Evolutionary conservation across 345 rosid genomes (phyloP).

Genomic region (Gossypium herbaceum): DNA sequence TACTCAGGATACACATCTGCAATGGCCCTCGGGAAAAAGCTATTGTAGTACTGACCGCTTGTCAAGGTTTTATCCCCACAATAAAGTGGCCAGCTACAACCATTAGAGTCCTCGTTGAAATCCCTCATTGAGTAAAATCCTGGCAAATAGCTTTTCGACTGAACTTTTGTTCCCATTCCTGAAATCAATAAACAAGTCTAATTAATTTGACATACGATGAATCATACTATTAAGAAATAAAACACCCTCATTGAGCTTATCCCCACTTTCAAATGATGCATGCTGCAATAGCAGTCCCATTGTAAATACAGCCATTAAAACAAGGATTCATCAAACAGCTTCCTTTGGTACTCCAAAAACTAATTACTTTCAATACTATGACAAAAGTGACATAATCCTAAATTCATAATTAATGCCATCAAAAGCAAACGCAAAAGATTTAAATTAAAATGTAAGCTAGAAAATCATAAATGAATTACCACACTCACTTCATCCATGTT

Average conservation of each 20-base stretch:
- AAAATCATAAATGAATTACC: conserved; percentile 7
- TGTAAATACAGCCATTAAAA: too few relatives aligned
- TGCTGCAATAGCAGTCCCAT: too few relatives aligned
- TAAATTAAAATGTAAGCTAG: conserved; percentile 10
- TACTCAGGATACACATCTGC: conserved; percentile 43
- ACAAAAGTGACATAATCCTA: not conserved
- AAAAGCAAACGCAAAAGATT: conserved; percentile 14
- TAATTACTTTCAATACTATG: too few relatives aligned
- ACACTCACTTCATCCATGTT: not conserved
- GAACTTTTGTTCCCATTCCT: conserved; percentile 82
- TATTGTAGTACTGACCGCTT: conserved; percentile 48
- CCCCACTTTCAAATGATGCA: too few relatives aligned
- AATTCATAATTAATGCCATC: conserved; percentile 11
- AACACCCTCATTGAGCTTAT: too few relatives aligned
- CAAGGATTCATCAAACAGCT: too few relatives aligned
- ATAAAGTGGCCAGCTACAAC: conserved; percentile 55
- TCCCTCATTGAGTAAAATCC: conserved; percentile 65
- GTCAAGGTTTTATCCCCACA: conserved; percentile 43
- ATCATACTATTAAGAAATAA: not conserved
- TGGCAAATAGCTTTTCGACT: conserved; percentile 62
- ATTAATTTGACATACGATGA: not conserved
- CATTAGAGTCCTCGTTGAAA: conserved; percentile 58
- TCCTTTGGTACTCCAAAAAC: too few relatives aligned
- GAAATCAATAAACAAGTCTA: conserved; percentile 19
- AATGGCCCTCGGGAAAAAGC: conserved; percentile 38